A percentile compares a stretch with the other conserved stretches of the same genome.
Evolutionary conservation across 306 rosid species (phyloP).

Genomic region (Fragaria vesca): DNA sequence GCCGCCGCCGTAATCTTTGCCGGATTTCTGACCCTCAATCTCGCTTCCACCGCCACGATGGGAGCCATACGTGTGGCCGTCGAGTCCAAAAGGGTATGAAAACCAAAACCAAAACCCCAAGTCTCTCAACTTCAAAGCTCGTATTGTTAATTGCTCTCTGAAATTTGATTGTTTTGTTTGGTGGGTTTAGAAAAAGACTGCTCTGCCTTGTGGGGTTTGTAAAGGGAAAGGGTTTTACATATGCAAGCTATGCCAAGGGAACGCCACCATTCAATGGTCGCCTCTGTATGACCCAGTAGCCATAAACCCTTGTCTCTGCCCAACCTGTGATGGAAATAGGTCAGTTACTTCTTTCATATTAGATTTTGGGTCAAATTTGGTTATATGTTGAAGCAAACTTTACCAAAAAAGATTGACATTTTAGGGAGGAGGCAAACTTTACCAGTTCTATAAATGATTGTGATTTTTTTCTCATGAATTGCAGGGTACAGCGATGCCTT

Average conservation of each 20-base stretch:
- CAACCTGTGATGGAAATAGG: conserved; percentile 96
- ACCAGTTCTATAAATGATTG: too few species aligned
- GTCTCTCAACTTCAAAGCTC: neutral
- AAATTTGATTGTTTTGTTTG: conserved; percentile 5
- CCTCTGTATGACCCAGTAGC: conserved; percentile 85
- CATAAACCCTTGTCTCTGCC: conserved; percentile 90
- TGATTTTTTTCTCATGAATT: conserved; percentile 8
- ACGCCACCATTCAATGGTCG: conserved; percentile 73
- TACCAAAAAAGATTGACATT: neutral
- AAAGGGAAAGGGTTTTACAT: conserved; percentile 80
- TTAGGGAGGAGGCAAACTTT: neutral
- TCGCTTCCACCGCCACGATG: conserved; percentile 61
- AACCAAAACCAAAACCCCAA: conserved; percentile 1
- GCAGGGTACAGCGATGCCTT: conserved; percentile 83
- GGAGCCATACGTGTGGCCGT: conserved; percentile 46
- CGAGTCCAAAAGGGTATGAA: conserved; percentile 68
- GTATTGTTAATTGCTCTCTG: neutral
- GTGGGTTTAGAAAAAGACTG: conserved; percentile 48
- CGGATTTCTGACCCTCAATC: conserved; percentile 57
- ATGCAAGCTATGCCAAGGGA: conserved; percentile 84
- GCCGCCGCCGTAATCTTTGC: conserved; percentile 55
- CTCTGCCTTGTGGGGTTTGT: conserved; percentile 67
- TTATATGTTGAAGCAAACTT: neutral
- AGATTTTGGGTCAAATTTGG: neutral
- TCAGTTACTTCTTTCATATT: conserved; percentile 20